These are phyloP conservation scores for Arbutus unedo DNA, from an alignment of 148 eudicot species.

Conservation along the genomic window DNA sequence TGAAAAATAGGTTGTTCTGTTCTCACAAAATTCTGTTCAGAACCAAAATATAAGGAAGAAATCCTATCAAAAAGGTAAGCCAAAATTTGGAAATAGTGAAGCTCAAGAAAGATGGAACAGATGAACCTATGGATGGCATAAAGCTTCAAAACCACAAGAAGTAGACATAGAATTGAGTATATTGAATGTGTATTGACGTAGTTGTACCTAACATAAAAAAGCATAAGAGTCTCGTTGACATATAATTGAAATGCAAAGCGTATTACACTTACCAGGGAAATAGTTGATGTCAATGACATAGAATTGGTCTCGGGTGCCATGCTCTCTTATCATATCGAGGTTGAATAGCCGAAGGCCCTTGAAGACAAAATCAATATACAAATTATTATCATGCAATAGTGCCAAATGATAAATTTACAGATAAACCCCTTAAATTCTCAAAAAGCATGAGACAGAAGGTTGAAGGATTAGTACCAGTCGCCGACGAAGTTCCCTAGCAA, in stretches of 20 bases:
- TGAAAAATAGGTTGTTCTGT: neutral
- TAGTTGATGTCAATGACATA: constrained; percentile 94
- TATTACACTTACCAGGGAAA: constrained; percentile 68
- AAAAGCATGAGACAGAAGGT: neutral
- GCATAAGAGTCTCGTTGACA: neutral
- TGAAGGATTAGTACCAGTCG: constrained; percentile 47
- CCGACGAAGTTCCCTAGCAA: constrained; percentile 76
- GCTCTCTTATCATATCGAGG: constrained; percentile 87
- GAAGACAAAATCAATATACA: neutral
- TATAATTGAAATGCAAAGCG: neutral
- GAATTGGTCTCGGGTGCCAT: constrained; percentile 58
- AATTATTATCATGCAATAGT: neutral
- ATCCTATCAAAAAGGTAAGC: neutral
- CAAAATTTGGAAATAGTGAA: too few relatives aligned
- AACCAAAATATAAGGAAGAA: neutral
- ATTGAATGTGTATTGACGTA: neutral
- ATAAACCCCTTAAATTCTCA: neutral
- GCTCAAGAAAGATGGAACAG: neutral
- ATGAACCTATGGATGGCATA: neutral
- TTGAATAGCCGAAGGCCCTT: constrained; percentile 94
- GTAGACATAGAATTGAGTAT: neutral
- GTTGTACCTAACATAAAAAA: neutral
- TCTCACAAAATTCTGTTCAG: neutral
- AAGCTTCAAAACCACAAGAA: neutral
- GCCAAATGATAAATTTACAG: neutral